Percentiles rank a stretch among this genome's conserved stretches.
phyloP scores from a whole-genome alignment of 2,329 filamentous ascomycete species.

The Ophiostoma triangulosporum region DNA sequence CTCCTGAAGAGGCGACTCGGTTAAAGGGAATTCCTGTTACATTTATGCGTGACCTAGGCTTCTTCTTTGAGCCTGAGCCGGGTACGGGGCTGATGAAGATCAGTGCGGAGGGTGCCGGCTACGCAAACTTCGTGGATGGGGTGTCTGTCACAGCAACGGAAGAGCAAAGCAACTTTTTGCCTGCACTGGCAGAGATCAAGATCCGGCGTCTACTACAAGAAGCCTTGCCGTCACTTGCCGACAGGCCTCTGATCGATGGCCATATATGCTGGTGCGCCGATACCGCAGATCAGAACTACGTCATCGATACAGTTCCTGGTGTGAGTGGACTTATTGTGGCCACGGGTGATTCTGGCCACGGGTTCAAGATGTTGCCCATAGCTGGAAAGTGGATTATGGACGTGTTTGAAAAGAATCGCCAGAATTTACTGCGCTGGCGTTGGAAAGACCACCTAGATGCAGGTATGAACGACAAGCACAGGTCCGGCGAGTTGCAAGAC shows the following conservation, averaged over 20 bases:
- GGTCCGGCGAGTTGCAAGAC: background rate
- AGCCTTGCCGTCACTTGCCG: constrained; percentile 36
- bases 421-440: background rate
- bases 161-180: constrained; percentile 6
- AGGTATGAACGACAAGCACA: background rate
- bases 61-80: constrained; percentile 52
- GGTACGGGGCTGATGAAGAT: constrained; percentile 44
- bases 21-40: constrained; percentile 46
- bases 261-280: constrained; percentile 51
- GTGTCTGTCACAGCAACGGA: constrained; percentile 32
- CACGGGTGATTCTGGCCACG: background rate
- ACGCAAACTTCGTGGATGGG: background rate
- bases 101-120: constrained; percentile 44
- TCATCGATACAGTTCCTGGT: constrained; percentile 43
- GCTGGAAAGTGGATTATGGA: background rate
- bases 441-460: background rate
- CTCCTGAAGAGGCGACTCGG: constrained; percentile 35
- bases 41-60: constrained; percentile 46
- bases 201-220: constrained; percentile 36
- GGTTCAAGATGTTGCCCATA: background rate
- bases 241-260: constrained; percentile 40
- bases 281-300: constrained; percentile 44
- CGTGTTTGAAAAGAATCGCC: background rate
- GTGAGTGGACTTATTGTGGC: background rate
- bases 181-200: constrained; percentile 15